phyloP scores from a whole-genome alignment of 208 protist genomes.

The Trypanosoma scelopori region DNA sequence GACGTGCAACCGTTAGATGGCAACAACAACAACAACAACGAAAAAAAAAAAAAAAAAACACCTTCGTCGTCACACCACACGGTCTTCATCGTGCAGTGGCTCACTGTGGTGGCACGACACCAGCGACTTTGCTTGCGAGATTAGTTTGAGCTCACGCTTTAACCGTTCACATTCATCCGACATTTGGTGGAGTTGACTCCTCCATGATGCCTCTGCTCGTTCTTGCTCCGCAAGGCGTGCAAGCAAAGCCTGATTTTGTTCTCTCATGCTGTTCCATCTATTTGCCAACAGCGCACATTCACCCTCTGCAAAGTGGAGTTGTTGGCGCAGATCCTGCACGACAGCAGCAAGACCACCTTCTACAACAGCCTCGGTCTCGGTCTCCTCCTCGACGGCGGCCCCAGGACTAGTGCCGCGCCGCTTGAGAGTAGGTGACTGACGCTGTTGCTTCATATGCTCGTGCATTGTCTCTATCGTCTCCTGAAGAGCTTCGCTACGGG shows the following conservation, averaged over 20 bases:
- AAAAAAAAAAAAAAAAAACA: neutral
- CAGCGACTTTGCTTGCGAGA: slow-evolving; percentile 16
- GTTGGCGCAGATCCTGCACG: slow-evolving; percentile 4
- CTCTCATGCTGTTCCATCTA: slow-evolving; percentile 15
- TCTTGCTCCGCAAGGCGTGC: slow-evolving; percentile 16
- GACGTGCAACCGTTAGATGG: neutral
- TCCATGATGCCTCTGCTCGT: neutral
- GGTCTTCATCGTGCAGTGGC: neutral
- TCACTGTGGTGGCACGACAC: slow-evolving; percentile 2
- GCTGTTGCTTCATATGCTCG: slow-evolving; percentile 13
- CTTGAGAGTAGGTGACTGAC: slow-evolving; percentile 7
- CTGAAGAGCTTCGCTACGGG: slow-evolving; percentile 19
- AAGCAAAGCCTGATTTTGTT: slow-evolving; percentile 19
- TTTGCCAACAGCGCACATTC: slow-evolving; percentile 19
- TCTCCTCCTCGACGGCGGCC: neutral
- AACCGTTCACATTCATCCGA: slow-evolving; percentile 16
- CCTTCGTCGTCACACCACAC: neutral
- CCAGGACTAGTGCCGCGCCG: slow-evolving; percentile 2
- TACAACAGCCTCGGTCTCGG: neutral
- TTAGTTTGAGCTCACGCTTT: slow-evolving; percentile 14
- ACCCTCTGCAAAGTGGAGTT: slow-evolving; percentile 14
- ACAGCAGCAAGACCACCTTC: neutral
- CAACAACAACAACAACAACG: too few species aligned
- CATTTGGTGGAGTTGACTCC: slow-evolving; percentile 4
- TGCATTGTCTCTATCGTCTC: slow-evolving; percentile 28